Conservation (phyloP, 768 basidiomycete genomes). For the Dacryopinax spathularia region DNA sequence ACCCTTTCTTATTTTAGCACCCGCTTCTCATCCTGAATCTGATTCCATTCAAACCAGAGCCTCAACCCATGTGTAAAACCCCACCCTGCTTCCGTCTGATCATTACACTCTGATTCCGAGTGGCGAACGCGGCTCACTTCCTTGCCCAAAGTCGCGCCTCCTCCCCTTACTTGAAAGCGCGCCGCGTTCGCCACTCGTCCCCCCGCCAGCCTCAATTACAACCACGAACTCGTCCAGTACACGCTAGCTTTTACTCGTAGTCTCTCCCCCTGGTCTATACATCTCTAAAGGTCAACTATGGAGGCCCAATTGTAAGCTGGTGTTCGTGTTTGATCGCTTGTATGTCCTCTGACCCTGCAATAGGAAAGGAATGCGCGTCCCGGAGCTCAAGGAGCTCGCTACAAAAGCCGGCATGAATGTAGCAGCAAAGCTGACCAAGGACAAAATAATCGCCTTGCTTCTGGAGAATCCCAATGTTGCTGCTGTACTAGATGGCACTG, state of each 20-base stretch:
- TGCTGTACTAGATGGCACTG: conserved; percentile 31
- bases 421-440: conserved; percentile 48
- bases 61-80: not conserved
- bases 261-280: not conserved
- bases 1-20: not conserved
- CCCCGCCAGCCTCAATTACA: not conserved
- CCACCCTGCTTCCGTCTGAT: not conserved
- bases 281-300: conserved; percentile 21
- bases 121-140: not conserved
- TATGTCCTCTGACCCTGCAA: not conserved
- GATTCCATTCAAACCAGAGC: not conserved
- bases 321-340: not conserved
- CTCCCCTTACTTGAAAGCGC: not conserved
- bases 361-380: conserved; percentile 54
- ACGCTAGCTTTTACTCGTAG: not conserved
- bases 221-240: not conserved
- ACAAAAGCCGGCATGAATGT: conserved; percentile 34
- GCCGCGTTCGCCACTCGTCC: not conserved
- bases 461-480: conserved; percentile 38
- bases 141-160: not conserved
- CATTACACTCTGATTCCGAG: not conserved
- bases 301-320: conserved; percentile 25
- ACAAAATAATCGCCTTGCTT: conserved; percentile 52
- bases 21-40: not conserved
- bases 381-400: conserved; percentile 53